Percentiles rank a stretch among this genome's conserved stretches.
Evolutionary conservation across 2,329 filamentous ascomycete species (phyloP).

Genomic region (Penicillium sp.): DNA sequence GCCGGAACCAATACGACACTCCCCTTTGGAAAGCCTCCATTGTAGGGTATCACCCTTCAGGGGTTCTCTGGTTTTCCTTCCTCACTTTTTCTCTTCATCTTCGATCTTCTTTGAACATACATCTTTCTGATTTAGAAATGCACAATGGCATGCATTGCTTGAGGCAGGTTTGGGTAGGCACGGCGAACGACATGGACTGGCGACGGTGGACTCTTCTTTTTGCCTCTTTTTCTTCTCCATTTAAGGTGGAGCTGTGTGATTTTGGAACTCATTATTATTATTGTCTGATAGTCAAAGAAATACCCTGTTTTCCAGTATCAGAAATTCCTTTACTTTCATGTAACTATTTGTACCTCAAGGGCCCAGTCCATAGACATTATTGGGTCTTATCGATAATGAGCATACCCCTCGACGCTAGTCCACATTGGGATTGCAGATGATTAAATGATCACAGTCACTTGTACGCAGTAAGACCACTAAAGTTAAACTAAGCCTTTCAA

Average conservation of each 20-base stretch:
- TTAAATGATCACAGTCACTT: not conserved
- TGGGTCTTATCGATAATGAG: not conserved
- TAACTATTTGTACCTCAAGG: too few relatives aligned
- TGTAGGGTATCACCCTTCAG: constrained; percentile 7
- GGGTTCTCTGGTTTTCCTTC: constrained; percentile 1
- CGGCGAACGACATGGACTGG: constrained; percentile 28
- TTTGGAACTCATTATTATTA: constrained; percentile 9
- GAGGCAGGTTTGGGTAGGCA: constrained; percentile 24
- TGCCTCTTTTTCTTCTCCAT: constrained; percentile 9
- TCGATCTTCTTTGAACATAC: constrained; percentile 25
- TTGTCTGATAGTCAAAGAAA: constrained; percentile 14
- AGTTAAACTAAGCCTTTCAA: not conserved
- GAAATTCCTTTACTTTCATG: not conserved
- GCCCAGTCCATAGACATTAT: too few relatives aligned
- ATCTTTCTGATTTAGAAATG: constrained; percentile 30
- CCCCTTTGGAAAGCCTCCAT: constrained; percentile 2
- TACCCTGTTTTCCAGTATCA: not conserved
- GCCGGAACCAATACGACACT: constrained; percentile 2
- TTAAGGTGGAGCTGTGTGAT: constrained; percentile 11
- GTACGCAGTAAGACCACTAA: too few relatives aligned
- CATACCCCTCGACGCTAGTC: constrained; percentile 1
- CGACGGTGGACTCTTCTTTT: constrained; percentile 18
- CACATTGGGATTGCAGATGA: not conserved
- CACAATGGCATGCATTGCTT: constrained; percentile 31
- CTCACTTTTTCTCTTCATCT: constrained; percentile 9